These are phyloP conservation scores for Volutella citrinella DNA, from an alignment of 2,329 filamentous ascomycete species.

Conservation along the genomic window DNA sequence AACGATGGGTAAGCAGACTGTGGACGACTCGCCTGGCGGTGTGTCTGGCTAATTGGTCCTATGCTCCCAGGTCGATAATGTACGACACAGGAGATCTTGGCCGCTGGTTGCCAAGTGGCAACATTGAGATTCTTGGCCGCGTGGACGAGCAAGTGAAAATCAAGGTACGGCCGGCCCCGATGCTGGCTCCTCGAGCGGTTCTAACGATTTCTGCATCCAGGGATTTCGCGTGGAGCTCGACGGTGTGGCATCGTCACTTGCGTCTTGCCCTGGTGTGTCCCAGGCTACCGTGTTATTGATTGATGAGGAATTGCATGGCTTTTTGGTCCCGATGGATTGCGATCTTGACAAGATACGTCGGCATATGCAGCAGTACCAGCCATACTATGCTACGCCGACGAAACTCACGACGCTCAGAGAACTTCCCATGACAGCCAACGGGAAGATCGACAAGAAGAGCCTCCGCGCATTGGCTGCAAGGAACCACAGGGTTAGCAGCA, in stretches of 20 bases:
- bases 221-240: conserved; percentile 61
- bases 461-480: conserved; percentile 34
- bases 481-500: conserved; percentile 3
- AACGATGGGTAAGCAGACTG: conserved; percentile 50
- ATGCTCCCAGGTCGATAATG: conserved; percentile 44
- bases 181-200: too few species aligned
- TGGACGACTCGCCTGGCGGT: neutral
- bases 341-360: conserved; percentile 36
- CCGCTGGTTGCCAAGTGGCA: conserved; percentile 51
- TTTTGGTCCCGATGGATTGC: conserved; percentile 39
- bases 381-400: conserved; percentile 54
- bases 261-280: conserved; percentile 42
- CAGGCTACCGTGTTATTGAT: conserved; percentile 47
- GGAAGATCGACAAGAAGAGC: conserved; percentile 52
- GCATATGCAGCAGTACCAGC: conserved; percentile 41
- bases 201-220: conserved; percentile 23
- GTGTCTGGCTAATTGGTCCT: too few species aligned
- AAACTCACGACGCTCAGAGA: conserved; percentile 39
- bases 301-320: conserved; percentile 47
- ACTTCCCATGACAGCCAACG: conserved; percentile 52
- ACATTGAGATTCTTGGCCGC: conserved; percentile 53
- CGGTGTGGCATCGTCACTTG: conserved; percentile 50
- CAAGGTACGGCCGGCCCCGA: too few species aligned
- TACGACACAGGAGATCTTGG: conserved; percentile 61
- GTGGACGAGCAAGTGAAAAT: conserved; percentile 62